These are phyloP conservation scores for Hyaloscypha bicolor DNA, from an alignment of 495 filamentous ascomycete species.

Conservation along the genomic window DNA sequence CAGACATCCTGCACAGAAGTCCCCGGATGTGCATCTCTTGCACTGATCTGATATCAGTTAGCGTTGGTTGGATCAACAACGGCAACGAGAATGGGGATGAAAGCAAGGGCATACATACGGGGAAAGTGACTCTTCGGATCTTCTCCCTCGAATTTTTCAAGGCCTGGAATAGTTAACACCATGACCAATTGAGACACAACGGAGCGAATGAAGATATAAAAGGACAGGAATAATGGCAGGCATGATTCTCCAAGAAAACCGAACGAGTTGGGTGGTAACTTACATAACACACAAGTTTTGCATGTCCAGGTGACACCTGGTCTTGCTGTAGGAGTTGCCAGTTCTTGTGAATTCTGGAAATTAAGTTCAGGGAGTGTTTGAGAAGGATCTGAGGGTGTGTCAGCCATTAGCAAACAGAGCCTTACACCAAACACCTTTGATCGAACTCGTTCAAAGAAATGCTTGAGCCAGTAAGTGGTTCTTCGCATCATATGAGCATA, in stretches of 20 bases:
- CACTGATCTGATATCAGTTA: conserved; percentile 21
- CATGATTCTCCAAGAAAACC: neutral
- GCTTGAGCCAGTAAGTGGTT: neutral
- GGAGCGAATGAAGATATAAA: too few species aligned
- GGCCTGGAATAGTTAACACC: neutral
- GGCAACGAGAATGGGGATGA: neutral
- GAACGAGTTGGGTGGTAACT: neutral
- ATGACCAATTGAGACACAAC: neutral
- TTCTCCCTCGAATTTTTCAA: neutral
- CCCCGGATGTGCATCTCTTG: conserved; percentile 13
- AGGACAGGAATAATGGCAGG: neutral
- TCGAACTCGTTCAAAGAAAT: neutral
- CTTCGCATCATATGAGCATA: neutral
- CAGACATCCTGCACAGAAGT: conserved; percentile 30
- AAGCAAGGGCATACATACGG: neutral
- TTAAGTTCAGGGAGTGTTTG: neutral
- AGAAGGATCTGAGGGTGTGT: neutral
- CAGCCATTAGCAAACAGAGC: conserved; percentile 3
- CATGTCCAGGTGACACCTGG: neutral
- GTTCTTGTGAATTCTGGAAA: neutral
- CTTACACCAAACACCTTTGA: neutral
- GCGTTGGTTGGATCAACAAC: neutral
- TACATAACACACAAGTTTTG: neutral
- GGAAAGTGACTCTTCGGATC: neutral
- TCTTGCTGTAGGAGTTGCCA: neutral